These are phyloP conservation scores for Bisporella sp. DNA, from an alignment of 2,329 filamentous ascomycete genomes.

Conservation along the genomic window DNA sequence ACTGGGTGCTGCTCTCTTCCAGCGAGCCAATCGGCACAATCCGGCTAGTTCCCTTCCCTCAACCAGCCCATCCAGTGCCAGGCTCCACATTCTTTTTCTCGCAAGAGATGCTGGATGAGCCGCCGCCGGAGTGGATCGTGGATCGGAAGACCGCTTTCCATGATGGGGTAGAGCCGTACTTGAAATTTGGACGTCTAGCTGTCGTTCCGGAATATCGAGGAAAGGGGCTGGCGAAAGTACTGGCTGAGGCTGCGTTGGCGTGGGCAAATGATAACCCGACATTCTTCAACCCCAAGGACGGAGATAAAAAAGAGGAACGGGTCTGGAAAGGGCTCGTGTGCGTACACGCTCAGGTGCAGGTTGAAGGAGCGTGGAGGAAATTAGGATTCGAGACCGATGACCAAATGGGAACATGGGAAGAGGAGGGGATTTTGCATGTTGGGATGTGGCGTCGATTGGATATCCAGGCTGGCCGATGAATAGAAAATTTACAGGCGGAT, in stretches of 20 bases:
- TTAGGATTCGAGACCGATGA: constrained; percentile 72
- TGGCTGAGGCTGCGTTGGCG: constrained; percentile 59
- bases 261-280: constrained; percentile 59
- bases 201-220: constrained; percentile 49
- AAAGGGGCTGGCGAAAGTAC: constrained; percentile 52
- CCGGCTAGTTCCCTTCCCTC: constrained; percentile 54
- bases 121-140: constrained; percentile 14
- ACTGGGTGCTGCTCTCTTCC: constrained; percentile 59
- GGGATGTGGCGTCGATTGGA: constrained; percentile 65
- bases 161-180: constrained; percentile 64
- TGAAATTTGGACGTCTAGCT: constrained; percentile 76
- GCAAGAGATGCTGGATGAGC: constrained; percentile 12
- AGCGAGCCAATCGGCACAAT: constrained; percentile 23
- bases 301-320: constrained; percentile 39
- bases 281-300: constrained; percentile 39
- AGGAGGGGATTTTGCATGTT: constrained; percentile 80
- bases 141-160: constrained; percentile 40
- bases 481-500: too few species aligned
- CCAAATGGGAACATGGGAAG: constrained; percentile 68
- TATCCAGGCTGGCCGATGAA: constrained; percentile 11
- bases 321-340: constrained; percentile 71
- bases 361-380: constrained; percentile 58
- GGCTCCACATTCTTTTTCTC: constrained; percentile 26
- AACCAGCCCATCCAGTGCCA: constrained; percentile 47
- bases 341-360: constrained; percentile 69